These are phyloP conservation scores for Chaetomium sp. DNA, from an alignment of 2,329 filamentous ascomycete genomes.

Conservation along the genomic window DNA sequence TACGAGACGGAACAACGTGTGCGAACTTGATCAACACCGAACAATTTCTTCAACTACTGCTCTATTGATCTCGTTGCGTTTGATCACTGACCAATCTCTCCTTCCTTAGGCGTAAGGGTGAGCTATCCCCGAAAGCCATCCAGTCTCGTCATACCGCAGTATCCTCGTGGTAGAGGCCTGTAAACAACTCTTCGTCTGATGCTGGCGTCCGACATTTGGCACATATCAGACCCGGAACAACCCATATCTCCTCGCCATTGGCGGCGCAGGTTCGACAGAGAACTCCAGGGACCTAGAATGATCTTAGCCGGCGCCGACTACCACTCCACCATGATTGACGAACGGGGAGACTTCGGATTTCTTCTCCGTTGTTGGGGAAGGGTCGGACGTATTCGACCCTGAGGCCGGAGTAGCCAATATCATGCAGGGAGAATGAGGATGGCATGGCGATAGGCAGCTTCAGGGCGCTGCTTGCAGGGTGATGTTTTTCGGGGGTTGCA, in stretches of 20 bases:
- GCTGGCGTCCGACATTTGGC: conserved; percentile 31
- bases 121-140: neutral
- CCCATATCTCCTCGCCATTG: conserved; percentile 33
- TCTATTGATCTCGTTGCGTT: too few relatives aligned
- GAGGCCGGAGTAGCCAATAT: neutral
- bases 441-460: neutral
- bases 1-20: too few relatives aligned
- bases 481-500: neutral
- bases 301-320: neutral
- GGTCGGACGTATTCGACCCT: neutral
- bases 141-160: neutral
- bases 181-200: neutral
- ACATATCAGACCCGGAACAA: conserved; percentile 31
- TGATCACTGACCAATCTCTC: too few relatives aligned
- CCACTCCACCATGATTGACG: neutral
- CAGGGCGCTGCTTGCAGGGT: neutral
- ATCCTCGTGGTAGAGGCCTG: neutral
- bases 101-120: too few relatives aligned
- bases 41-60: too few relatives aligned
- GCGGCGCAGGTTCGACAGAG: conserved; percentile 29
- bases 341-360: neutral
- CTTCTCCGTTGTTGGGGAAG: neutral
- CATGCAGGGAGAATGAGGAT: neutral
- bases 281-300: conserved; percentile 27
- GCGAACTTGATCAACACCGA: too few relatives aligned